Conservation (phyloP, 345 rosid species). For the Punica granatum region DNA sequence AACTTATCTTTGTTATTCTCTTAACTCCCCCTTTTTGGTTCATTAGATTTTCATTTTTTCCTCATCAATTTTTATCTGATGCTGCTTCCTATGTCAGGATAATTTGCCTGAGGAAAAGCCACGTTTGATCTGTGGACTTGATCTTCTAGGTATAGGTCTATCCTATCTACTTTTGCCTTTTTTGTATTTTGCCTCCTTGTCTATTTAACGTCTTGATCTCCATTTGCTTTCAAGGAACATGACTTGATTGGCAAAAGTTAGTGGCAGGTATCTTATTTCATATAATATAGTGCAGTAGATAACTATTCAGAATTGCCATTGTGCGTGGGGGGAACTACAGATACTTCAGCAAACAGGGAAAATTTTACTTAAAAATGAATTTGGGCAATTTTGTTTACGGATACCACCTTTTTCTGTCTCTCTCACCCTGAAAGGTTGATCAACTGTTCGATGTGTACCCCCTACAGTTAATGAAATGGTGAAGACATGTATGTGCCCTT, state of each 20-base stretch:
- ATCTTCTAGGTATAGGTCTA: slow-evolving; percentile 44
- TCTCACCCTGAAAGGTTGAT: not conserved
- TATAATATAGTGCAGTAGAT: not conserved
- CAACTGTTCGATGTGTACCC: not conserved
- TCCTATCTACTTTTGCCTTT: slow-evolving; percentile 2
- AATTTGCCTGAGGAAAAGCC: slow-evolving; percentile 51
- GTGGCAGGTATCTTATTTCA: not conserved
- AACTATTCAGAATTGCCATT: too few species aligned
- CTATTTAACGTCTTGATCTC: not conserved
- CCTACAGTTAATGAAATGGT: not conserved
- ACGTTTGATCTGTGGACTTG: slow-evolving; percentile 56
- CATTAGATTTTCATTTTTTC: not conserved
- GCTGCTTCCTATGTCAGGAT: slow-evolving; percentile 27
- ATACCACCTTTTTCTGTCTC: not conserved
- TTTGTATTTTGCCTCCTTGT: not conserved
- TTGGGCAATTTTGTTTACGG: too few species aligned
- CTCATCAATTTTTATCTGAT: not conserved
- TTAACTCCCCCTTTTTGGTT: slow-evolving; percentile 3
- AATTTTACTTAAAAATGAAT: too few species aligned
- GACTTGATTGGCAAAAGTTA: not conserved
- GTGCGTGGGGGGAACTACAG: too few species aligned
- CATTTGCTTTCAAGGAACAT: not conserved
- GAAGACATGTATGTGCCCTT: not conserved
- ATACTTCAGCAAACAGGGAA: too few species aligned
- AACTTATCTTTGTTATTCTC: not conserved